Base-by-base conservation (phyloP, 2,329 filamentous ascomycete genomes). In the Colletotrichum sp. region DNA sequence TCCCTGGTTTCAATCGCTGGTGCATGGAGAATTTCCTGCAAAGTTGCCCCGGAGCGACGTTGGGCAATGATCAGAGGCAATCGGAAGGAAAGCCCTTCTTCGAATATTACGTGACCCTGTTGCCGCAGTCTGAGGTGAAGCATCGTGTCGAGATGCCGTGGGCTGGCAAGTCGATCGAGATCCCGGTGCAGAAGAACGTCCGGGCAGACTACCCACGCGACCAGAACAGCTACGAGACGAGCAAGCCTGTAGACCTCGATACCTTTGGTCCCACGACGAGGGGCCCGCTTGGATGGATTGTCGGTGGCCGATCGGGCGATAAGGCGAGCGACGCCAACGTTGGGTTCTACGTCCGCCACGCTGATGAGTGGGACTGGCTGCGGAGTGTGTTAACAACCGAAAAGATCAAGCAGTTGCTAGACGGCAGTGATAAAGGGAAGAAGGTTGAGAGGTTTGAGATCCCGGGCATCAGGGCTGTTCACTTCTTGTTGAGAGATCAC, bases 351-450 rank as follows among this genome's bases (percentile, higher is more conserved):
- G 86, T 88, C 7, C 81, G 85, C 7, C 77, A 84, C 21, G 80
- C 81, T 1, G 85, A 88, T 61, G 87, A 89, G 78, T 89, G 85
- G 77, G 82, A 86, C 6, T 89, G 87, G 87, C 77, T 87, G 30
- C 81, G 84, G 30, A 78, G 73, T n/a, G 69, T 86, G 21, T 80
- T 88, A 77, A 87, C 83, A 3, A 78, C 79, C 12, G 79, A 71
- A 18, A 76, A 74, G 66, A 61, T 79, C 30, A 74, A 74, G 13
- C 70, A 76, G 72, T 71, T 80, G 66, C 74, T 80, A 12, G 79
- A 76, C 52, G 78, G 77, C 7, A 77, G 78, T 60, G 74, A 80
- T 61, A 74, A 75, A 36, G 78, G 78, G 28, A 79, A 78, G 71
- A 74, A 71, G 75, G 81, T 87, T 66, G 86, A 87, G 43, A 80